A percentile compares a stretch with the other conserved stretches of the same genome.
phyloP scores from a whole-genome alignment of 495 filamentous ascomycete genomes.

The Hypomontagnella submonticulosa region DNA sequence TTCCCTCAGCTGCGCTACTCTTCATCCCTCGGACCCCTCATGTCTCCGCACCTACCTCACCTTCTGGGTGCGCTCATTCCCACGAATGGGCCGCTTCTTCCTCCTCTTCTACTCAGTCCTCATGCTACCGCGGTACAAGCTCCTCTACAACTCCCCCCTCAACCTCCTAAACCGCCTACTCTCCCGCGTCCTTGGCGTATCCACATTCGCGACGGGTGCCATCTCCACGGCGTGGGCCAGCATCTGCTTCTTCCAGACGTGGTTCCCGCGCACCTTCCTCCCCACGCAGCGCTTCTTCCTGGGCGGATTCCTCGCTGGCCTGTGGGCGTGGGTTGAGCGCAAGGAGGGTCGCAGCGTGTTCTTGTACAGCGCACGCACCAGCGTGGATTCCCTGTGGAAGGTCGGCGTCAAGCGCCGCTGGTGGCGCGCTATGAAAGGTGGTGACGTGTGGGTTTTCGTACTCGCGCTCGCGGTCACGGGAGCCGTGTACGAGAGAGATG shows the following conservation, averaged over 20 bases:
- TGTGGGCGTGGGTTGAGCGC: constrained; percentile 80
- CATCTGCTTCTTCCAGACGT: constrained; percentile 84
- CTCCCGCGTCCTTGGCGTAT: constrained; percentile 71
- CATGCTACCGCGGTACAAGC: constrained; percentile 70
- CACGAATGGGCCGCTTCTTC: constrained; percentile 79
- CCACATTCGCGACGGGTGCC: constrained; percentile 78
- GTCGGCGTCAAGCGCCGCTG: constrained; percentile 85
- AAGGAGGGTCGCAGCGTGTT: constrained; percentile 70
- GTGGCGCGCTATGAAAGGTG: constrained; percentile 82
- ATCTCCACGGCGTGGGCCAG: constrained; percentile 86
- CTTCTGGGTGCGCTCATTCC: constrained; percentile 83
- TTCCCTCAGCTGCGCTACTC: constrained; percentile 84
- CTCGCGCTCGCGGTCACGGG: constrained; percentile 79
- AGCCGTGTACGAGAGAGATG: constrained; percentile 78
- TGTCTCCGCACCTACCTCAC: constrained; percentile 86
- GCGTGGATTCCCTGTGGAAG: constrained; percentile 87
- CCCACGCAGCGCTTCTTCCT: constrained; percentile 87
- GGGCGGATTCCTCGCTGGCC: constrained; percentile 83
- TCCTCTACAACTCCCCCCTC: constrained; percentile 72
- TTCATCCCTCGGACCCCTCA: constrained; percentile 89
- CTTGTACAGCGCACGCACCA: constrained; percentile 76
- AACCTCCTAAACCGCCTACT: constrained; percentile 71
- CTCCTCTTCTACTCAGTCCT: constrained; percentile 74
- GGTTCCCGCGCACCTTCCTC: constrained; percentile 78
- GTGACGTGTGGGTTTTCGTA: constrained; percentile 86